Base-by-base conservation (phyloP, 2,329 filamentous ascomycete species). In the Celoporthe dispersa region DNA sequence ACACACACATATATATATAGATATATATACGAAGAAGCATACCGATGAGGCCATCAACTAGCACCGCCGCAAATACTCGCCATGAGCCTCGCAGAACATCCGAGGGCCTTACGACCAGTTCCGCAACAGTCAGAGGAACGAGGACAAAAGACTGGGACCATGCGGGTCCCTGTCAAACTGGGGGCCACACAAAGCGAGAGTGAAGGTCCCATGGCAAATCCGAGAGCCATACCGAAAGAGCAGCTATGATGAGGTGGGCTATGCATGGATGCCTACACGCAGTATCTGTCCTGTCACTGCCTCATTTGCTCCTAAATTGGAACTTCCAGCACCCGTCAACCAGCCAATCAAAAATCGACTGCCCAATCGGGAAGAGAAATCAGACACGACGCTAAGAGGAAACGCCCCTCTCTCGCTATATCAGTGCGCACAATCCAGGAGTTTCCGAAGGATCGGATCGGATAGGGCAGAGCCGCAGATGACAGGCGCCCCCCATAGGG, bases 21-120 rank as follows among this genome's bases (percentile, higher is more conserved):
- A n/a, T n/a, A n/a, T n/a, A 48, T 8, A 7, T n/a, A 48, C 44
- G 6, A 31, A 57, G 28, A 31, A 16, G 37, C 6, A 39, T 12
- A 11, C 6, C 7, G 37, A 35, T 7, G 14, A 16, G 16, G 53
- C 25, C 12, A 33, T 16, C 25, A 31, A 19, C 14, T 31, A 57
- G 53, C 53, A 57, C 53, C 28, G 53, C 53, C 53, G 12, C 53
- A 31, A 57, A 33, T 57, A 31, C 53, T 57, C 28, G 53, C 53
- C 25, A 31, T 7, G 25, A 31, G 25, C 25, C 5, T 33, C 28
- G 12, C 53, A 57, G 28, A 16, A 19, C 28, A 31, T 31, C 53
- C 14, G 16, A 19, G 28, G 25, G 14, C 53, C 14, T 19, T 31
- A 57, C 25, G 6, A 31, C 19, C 12, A 14, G 14, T 33, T 16